A percentile compares a stretch with the other conserved stretches of the same genome.
These are phyloP conservation scores for Solanum tarapatanum DNA, from an alignment of 257 asterid genomes.

Conservation along the genomic window DNA sequence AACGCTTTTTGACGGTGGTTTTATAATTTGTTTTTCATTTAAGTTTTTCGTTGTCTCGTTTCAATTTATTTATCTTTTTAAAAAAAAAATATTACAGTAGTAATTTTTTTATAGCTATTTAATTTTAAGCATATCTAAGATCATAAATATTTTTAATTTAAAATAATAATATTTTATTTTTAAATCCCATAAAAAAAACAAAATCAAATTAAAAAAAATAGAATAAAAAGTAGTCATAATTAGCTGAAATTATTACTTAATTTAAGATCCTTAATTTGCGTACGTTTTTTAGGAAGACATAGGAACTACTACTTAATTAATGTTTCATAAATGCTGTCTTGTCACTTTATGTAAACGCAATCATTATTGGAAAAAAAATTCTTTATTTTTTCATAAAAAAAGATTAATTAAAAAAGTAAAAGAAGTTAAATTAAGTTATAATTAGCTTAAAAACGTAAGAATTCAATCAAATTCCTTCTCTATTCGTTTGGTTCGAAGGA, in stretches of 20 bases:
- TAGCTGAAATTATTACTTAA: neutral
- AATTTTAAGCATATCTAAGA: no score
- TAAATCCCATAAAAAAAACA: neutral
- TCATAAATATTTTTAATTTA: no score
- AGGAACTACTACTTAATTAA: neutral
- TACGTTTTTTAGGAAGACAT: neutral
- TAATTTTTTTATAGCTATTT: no score
- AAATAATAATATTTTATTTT: neutral
- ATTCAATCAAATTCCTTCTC: neutral
- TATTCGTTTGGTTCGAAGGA: neutral
- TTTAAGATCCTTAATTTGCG: neutral
- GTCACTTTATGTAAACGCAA: neutral
- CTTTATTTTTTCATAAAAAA: no score
- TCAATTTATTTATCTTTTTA: no score
- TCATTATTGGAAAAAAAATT: neutral
- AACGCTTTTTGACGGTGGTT: neutral
- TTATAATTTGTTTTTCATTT: neutral
- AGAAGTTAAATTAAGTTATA: no score
- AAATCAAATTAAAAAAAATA: no score
- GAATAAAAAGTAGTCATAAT: neutral
- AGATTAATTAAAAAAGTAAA: no score
- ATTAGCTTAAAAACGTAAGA: neutral
- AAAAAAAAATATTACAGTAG: no score
- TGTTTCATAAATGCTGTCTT: neutral
- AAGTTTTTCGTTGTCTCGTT: rapidly evolving